These are phyloP conservation scores for Luvunga scandens DNA, from an alignment of 345 rosid genomes.

Conservation along the genomic window DNA sequence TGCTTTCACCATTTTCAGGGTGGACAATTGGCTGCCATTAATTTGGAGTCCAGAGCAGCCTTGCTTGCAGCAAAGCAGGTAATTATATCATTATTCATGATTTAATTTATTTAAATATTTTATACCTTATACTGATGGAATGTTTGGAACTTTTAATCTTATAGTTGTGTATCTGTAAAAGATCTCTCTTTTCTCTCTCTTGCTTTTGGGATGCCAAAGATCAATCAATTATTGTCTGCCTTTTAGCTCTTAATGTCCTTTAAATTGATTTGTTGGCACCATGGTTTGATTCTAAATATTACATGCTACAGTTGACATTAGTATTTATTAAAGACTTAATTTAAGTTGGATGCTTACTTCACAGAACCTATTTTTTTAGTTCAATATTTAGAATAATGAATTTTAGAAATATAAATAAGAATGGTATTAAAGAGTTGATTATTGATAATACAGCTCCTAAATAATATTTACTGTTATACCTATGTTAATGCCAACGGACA, in stretches of 20 bases:
- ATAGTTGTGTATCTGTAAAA: not conserved
- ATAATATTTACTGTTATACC: not conserved
- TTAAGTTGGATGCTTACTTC: not conserved
- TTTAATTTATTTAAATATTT: not conserved
- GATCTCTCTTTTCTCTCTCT: not conserved
- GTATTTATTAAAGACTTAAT: not conserved
- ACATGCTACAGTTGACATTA: not conserved
- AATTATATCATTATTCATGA: not conserved
- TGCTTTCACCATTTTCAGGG: slow-evolving; percentile 43
- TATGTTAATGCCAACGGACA: not conserved
- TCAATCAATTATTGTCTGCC: not conserved
- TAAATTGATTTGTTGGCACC: not conserved
- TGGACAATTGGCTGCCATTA: slow-evolving; percentile 68
- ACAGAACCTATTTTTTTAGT: not conserved
- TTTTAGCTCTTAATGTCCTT: not conserved
- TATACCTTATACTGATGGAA: not conserved
- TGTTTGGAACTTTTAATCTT: not conserved
- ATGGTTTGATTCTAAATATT: not conserved
- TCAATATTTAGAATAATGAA: not conserved
- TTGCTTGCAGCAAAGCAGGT: slow-evolving; percentile 90
- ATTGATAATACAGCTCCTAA: not conserved
- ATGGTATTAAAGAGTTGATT: not conserved
- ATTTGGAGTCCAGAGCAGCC: slow-evolving; percentile 82
- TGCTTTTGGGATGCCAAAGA: not conserved
- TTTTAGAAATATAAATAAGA: not conserved